A percentile compares a stretch with the other conserved stretches of the same genome.
Conservation (phyloP, 139 green algal species). For the Chlamydomonas incerta region DNA sequence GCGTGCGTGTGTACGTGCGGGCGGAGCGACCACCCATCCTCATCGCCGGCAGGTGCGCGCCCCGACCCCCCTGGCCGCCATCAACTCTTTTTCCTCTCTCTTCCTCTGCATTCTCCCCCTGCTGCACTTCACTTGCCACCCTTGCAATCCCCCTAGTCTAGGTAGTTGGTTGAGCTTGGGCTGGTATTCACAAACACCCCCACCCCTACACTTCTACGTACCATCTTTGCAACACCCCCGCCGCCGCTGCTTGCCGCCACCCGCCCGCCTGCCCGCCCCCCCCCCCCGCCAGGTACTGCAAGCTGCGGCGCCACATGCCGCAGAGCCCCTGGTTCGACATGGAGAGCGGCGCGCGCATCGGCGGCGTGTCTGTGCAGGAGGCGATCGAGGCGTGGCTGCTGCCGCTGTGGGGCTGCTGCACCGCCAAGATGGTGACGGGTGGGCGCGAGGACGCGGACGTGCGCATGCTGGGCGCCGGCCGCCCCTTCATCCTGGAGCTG, state of each 20-base stretch:
- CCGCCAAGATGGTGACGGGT: slow-evolving; percentile 47
- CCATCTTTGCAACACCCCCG: too few species aligned
- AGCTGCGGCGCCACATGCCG: slow-evolving; percentile 57
- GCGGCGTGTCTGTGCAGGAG: slow-evolving; percentile 60
- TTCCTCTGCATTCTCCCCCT: too few species aligned
- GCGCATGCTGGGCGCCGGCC: slow-evolving; percentile 86
- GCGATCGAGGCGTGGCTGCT: slow-evolving; percentile 56
- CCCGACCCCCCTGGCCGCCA: too few species aligned
- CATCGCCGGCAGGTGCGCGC: slow-evolving; percentile 9
- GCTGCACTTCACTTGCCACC: too few species aligned
- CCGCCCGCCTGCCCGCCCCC: too few species aligned
- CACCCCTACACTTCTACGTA: too few species aligned
- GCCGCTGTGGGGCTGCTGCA: slow-evolving; percentile 23
- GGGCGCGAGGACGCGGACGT: slow-evolving; percentile 93
- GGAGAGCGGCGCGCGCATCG: slow-evolving; percentile 51
- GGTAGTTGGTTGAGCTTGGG: too few species aligned
- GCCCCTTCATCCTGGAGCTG: slow-evolving; percentile 88
- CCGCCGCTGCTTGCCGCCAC: not conserved
- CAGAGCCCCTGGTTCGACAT: slow-evolving; percentile 55
- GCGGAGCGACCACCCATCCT: not conserved
- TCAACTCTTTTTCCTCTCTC: too few species aligned
- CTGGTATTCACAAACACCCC: too few species aligned
- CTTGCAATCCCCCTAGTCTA: too few species aligned
- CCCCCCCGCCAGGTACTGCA: slow-evolving; percentile 53
- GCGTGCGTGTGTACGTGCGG: slow-evolving; percentile 3